Evolutionary conservation across 495 filamentous ascomycete species (phyloP).

Genomic region (Neurospora intermedia): DNA sequence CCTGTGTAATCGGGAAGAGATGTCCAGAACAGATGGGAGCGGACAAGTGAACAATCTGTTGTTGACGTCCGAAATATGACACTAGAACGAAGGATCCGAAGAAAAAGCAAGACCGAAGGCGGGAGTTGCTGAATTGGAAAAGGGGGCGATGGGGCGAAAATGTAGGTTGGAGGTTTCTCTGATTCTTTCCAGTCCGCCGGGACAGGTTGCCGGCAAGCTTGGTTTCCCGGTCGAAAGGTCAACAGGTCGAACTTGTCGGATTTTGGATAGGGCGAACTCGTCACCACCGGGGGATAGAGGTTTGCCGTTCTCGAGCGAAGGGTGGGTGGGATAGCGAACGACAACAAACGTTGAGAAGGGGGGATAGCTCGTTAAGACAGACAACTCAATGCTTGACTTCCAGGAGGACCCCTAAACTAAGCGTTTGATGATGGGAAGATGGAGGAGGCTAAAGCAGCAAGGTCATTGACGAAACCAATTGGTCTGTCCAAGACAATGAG

Average conservation of each 20-base stretch:
- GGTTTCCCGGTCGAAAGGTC: neutral
- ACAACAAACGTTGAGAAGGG: conserved; percentile 12
- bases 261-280: neutral
- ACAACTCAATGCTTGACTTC: conserved; percentile 19
- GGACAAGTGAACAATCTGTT: neutral
- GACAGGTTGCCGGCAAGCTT: neutral
- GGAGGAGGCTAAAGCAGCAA: conserved; percentile 28
- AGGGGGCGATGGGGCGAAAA: neutral
- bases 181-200: neutral
- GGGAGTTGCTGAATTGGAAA: neutral
- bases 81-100: neutral
- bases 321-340: conserved; percentile 10
- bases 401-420: neutral
- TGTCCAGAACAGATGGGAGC: neutral
- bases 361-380: conserved; percentile 18
- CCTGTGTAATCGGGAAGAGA: neutral
- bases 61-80: neutral
- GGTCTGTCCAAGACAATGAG: conserved; percentile 21
- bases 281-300: conserved; percentile 10
- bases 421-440: conserved; percentile 8
- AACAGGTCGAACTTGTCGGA: neutral
- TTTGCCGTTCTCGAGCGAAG: conserved; percentile 11
- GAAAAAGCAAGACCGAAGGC: neutral
- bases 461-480: conserved; percentile 29
- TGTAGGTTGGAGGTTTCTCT: neutral